A percentile compares a stretch with the other conserved stretches of the same genome.
phyloP scores from a whole-genome alignment of 495 filamentous ascomycete species.

The Tuber magnatum region DNA sequence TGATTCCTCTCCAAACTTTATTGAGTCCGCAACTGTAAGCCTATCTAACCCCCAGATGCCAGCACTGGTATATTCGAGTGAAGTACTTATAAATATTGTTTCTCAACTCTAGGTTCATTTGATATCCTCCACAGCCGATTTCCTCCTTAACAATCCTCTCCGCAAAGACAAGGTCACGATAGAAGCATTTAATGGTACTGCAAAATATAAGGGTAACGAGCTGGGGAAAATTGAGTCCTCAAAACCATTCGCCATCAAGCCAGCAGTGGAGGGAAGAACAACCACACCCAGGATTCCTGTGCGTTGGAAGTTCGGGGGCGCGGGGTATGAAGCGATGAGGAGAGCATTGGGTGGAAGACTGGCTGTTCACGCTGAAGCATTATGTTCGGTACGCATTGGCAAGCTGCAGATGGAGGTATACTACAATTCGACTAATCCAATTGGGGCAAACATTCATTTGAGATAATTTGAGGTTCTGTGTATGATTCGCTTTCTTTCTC shows the following conservation, averaged over 20 bases:
- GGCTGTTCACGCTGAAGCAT: slow-evolving; percentile 69
- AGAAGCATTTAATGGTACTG: slow-evolving; percentile 71
- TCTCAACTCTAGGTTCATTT: slow-evolving; percentile 56
- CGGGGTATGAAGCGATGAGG: slow-evolving; percentile 73
- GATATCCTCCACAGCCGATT: slow-evolving; percentile 75
- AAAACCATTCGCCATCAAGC: slow-evolving; percentile 66
- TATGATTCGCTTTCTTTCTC: background rate
- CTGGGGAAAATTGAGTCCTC: slow-evolving; percentile 70
- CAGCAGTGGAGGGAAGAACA: slow-evolving; percentile 53
- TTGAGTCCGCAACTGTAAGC: slow-evolving; percentile 79
- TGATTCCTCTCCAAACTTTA: slow-evolving; percentile 57
- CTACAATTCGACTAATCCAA: slow-evolving; percentile 30
- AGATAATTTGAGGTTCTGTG: background rate
- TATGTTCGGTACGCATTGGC: slow-evolving; percentile 63
- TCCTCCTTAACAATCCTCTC: slow-evolving; percentile 75
- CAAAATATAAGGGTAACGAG: slow-evolving; percentile 72
- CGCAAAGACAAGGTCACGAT: slow-evolving; percentile 62
- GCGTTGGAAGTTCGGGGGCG: slow-evolving; percentile 62
- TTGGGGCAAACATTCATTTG: slow-evolving; percentile 31
- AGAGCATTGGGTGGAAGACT: slow-evolving; percentile 77
- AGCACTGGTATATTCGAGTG: background rate
- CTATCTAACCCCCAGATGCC: slow-evolving; percentile 63
- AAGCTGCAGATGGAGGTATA: slow-evolving; percentile 62
- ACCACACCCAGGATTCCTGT: slow-evolving; percentile 70
- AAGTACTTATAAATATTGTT: slow-evolving; percentile 6